These are phyloP conservation scores for Suhomyces prunicola DNA, from an alignment of 805 yeast genomes.

Conservation along the genomic window DNA sequence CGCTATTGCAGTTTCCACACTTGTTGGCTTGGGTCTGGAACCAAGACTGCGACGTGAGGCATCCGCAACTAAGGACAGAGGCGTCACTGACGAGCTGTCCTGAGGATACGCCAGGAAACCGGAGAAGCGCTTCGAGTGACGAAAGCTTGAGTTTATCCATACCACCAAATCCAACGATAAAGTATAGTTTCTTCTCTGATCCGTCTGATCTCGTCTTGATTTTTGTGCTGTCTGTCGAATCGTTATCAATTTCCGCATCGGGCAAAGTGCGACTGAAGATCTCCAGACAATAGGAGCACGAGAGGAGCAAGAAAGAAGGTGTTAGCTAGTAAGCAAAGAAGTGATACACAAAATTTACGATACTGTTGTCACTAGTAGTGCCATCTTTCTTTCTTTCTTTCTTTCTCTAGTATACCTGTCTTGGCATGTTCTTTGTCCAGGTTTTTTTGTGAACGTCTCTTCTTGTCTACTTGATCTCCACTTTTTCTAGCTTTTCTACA, in stretches of 20 bases:
- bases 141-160: constrained; percentile 2
- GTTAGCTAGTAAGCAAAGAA: too few species aligned
- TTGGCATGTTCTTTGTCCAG: neutral
- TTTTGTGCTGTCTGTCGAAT: neutral
- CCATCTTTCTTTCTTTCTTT: too few species aligned
- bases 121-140: constrained; percentile 21
- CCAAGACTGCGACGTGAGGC: constrained; percentile 33
- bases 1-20: constrained; percentile 26
- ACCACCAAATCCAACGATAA: neutral
- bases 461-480: neutral
- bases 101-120: constrained; percentile 18
- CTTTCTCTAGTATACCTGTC: too few species aligned
- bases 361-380: too few species aligned
- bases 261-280: neutral
- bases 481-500: neutral
- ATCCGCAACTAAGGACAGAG: constrained; percentile 40
- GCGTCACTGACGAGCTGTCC: constrained; percentile 26
- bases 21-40: constrained; percentile 12
- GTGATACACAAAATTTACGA: too few species aligned
- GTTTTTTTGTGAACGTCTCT: too few species aligned
- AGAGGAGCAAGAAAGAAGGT: neutral
- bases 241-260: neutral
- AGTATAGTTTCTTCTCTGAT: neutral
- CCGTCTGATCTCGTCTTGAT: neutral
- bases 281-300: neutral